Base-by-base conservation (phyloP, 352 stramenopile genomes). In the Lagenidium giganteum region DNA sequence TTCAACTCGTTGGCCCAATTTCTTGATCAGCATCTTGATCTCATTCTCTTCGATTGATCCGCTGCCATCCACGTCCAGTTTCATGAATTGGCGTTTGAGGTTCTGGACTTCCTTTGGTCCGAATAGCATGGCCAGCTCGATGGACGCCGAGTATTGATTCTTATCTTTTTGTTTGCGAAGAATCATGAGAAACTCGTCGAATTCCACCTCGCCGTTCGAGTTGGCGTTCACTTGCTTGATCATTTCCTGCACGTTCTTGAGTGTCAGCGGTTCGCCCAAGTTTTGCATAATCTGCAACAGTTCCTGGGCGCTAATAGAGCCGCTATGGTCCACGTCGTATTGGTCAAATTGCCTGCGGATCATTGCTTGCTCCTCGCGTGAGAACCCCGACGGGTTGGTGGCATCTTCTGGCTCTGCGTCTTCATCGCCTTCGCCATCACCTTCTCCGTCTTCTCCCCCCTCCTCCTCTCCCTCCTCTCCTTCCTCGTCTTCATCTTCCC, bases 31-130 rank as follows among this genome's bases (percentile, higher is more conserved):
- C 13, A 56, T 53, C 30, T 71, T 55, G 25, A 90, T 55, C 36
- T 90, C 78, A 23, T 74, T 29, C 43, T 86, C 67, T 40, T 90
- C 78, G 34, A 87, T 85, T 22, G 61, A 62, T 13, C 77, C 74
- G 33, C 77, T 90, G 24, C 60, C 61, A 34, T 90, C 77, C 16
- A 76, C 29, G 42, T 90, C 78, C 30, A 90, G 42, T 14, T 77
- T 53, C 37, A 83, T 69, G 46, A 87, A 90, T 47, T 87, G 74
- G 8, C 55, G 44, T 39, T 82, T 82, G 25, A 90, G 52, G 24
- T 87, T 87, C 3, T 64, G 61, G 26, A 90, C 51, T 39, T 90
- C 74, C 14, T 70, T 72, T 3, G 72, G 65, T 0, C 73, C 74
- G 47, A 87, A 90, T 13, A 79, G 31, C 16, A 90, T 33, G 11